Evolutionary conservation across 495 filamentous ascomycete species (phyloP).

Genomic region (Ramalina intermedia): DNA sequence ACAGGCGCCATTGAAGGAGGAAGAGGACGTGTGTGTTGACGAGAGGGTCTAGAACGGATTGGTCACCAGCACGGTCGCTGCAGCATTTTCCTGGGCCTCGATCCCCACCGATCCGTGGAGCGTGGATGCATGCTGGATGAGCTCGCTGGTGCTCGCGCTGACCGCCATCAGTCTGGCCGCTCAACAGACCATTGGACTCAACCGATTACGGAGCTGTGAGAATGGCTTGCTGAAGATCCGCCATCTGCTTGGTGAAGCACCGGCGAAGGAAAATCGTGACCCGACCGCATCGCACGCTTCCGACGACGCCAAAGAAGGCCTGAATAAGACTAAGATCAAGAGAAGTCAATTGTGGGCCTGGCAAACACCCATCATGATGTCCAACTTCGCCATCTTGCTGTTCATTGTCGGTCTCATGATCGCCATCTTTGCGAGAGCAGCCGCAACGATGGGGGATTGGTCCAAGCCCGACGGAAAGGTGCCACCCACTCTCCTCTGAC

Average conservation of each 20-base stretch:
- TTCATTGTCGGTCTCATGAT: slow-evolving; percentile 8
- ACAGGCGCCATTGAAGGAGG: not conserved
- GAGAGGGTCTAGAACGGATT: not conserved
- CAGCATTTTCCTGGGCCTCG: slow-evolving; percentile 6
- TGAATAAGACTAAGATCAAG: not conserved
- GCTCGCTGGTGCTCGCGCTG: slow-evolving; percentile 3
- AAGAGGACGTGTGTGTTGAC: not conserved
- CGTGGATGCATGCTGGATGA: slow-evolving; percentile 8
- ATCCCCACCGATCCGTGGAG: slow-evolving; percentile 2
- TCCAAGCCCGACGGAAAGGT: slow-evolving; percentile 1
- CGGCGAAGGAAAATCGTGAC: not conserved
- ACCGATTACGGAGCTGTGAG: slow-evolving; percentile 2
- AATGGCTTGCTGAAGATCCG: slow-evolving; percentile 4
- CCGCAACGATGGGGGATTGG: not conserved
- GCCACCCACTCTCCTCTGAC: not conserved
- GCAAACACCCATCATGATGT: slow-evolving; percentile 6
- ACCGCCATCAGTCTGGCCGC: slow-evolving; percentile 8
- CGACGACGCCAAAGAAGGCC: not conserved
- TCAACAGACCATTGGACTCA: slow-evolving; percentile 9
- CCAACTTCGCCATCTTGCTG: slow-evolving; percentile 2
- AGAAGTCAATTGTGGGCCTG: slow-evolving; percentile 7
- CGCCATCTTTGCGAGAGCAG: slow-evolving; percentile 2
- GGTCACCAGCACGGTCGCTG: slow-evolving; percentile 6
- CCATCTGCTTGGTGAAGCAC: not conserved
- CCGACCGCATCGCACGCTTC: not conserved